Conservation (phyloP, 345 rosid species). For the Fremontodendron californicum region DNA sequence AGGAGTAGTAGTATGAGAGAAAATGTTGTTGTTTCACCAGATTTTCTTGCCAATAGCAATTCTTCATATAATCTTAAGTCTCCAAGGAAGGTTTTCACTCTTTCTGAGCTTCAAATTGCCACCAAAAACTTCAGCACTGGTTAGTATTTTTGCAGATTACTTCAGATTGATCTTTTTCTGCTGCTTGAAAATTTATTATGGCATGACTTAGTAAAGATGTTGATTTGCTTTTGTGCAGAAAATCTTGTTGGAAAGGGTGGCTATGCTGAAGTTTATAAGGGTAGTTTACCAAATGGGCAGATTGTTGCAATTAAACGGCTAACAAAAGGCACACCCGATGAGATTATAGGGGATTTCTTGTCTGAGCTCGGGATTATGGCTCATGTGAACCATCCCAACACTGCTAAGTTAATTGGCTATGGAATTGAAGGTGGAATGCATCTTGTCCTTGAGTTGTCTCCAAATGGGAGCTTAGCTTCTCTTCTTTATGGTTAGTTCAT, state of each 20-base stretch:
- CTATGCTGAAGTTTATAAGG: slow-evolving; percentile 89
- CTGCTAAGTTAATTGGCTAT: slow-evolving; percentile 80
- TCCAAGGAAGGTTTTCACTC: slow-evolving; percentile 45
- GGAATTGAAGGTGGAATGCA: slow-evolving; percentile 95
- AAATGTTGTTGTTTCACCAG: slow-evolving; percentile 29
- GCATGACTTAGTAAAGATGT: not conserved
- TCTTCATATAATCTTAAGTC: slow-evolving; percentile 30
- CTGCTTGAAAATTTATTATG: not conserved
- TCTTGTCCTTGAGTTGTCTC: slow-evolving; percentile 84
- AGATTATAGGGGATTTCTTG: slow-evolving; percentile 60
- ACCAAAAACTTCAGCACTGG: slow-evolving; percentile 73
- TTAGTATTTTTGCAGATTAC: slow-evolving; percentile 10
- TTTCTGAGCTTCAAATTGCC: slow-evolving; percentile 61
- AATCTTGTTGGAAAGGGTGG: slow-evolving; percentile 93
- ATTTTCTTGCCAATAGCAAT: slow-evolving; percentile 23
- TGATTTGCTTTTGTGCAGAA: slow-evolving; percentile 34
- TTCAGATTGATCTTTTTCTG: no score
- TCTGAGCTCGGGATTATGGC: slow-evolving; percentile 96
- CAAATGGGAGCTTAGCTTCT: slow-evolving; percentile 85
- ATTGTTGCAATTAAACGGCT: slow-evolving; percentile 78
- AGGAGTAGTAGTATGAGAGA: slow-evolving; percentile 64
- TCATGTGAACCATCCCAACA: slow-evolving; percentile 84
- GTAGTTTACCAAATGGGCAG: slow-evolving; percentile 49
- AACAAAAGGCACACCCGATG: slow-evolving; percentile 63
- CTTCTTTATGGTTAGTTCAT: slow-evolving; percentile 61